Base-by-base conservation (phyloP, 2,329 filamentous ascomycete genomes). In the Penicillium polonicum region DNA sequence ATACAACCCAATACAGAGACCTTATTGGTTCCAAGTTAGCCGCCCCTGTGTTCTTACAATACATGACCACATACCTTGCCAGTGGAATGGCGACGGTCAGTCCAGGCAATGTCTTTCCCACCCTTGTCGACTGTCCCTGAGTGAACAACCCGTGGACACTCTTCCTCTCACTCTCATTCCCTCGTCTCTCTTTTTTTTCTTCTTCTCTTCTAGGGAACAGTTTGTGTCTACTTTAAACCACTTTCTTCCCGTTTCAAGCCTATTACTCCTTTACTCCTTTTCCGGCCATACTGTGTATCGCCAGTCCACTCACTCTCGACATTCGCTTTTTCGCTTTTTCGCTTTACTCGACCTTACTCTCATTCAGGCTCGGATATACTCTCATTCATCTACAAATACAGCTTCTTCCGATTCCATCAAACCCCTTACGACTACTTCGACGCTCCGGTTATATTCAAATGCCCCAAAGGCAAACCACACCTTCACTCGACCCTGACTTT, bases 211-310 rank as follows among this genome's bases (percentile, higher is more conserved):
- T 33, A 41, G 51, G 54, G 49, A 43, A 43, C 35, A 5, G 13
- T 29, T 43, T n/a, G 21, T 38, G 15, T 48, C 19, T 36, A 48
- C 25, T 48, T 45, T 19, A 25, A 39, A 46, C 41, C 39, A 46
- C 44, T 44, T 50, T 39, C 55, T 42, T 44, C 38, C 38, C 57
- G 27, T 52, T 39, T 41, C 45, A 48, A 31, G 38, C 5, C 29
- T 31, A 29, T 48, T 23, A 27, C 39, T 58, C 52, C 48, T 57
- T 55, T 48, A 57, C 55, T 52, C 53, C 53, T 61, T 62, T 58
- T 54, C 52, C 44, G 65, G 65, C 64, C 60, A 70, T 70, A 71
- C 70, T 70, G 69, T 66, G 67, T 72, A 59, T 59, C 64, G 69
- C 70, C 71, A 58, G 65, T 65, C 60, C 71, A 52, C 65, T 73